Conservation (phyloP, 345 rosid species). For the Ricinus communis region DNA sequence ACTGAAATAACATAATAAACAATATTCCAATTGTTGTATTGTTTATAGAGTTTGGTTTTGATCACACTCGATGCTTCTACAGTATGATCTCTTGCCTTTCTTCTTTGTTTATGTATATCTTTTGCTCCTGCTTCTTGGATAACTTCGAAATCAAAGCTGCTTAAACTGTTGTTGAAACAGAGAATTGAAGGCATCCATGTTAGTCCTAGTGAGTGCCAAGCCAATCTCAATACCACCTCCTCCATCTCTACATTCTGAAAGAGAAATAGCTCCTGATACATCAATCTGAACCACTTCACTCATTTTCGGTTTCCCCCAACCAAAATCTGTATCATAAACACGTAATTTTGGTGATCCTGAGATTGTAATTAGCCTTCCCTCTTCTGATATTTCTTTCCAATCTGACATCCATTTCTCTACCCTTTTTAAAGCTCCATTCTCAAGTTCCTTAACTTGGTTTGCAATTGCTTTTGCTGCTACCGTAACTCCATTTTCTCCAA, state of each 20-base stretch:
- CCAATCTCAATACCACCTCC: constrained; percentile 39
- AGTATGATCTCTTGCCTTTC: no score
- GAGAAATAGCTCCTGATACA: constrained; percentile 8
- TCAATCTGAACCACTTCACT: constrained; percentile 32
- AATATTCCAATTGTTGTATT: background rate
- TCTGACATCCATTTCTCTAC: constrained; percentile 21
- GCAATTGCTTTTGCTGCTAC: constrained; percentile 39
- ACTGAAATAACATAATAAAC: no score
- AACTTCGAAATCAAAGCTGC: background rate
- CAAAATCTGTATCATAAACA: constrained; percentile 39
- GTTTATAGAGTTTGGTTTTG: background rate
- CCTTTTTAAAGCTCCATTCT: constrained; percentile 20
- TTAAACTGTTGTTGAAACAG: background rate
- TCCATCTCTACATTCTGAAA: constrained; percentile 27
- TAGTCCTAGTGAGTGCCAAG: constrained; percentile 14
- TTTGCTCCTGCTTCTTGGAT: no score
- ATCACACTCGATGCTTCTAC: background rate
- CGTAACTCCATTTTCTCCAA: constrained; percentile 32
- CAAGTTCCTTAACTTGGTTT: constrained; percentile 23
- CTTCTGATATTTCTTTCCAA: background rate
- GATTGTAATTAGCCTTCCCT: constrained; percentile 5
- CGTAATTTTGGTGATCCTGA: constrained; percentile 35
- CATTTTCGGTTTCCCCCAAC: constrained; percentile 46
- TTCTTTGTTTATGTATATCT: no score
- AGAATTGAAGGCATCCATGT: constrained; percentile 28